A percentile compares a stretch with the other conserved stretches of the same genome.
These are phyloP conservation scores for Mesembryanthemum crystallinum DNA, from an alignment of 148 eudicot genomes.

Conservation along the genomic window DNA sequence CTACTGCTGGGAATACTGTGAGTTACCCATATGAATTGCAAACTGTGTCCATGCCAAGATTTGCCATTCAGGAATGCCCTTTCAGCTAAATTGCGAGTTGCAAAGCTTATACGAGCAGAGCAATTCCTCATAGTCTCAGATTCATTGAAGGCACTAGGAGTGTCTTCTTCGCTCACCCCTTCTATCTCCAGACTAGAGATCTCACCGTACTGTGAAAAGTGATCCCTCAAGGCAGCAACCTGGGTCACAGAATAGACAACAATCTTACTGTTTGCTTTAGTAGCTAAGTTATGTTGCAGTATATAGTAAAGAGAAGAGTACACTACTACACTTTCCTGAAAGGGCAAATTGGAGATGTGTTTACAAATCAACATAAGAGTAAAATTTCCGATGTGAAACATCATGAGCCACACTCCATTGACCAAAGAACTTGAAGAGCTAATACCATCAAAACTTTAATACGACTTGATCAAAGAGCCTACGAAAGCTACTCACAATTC, in stretches of 20 bases:
- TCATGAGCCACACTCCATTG: neutral
- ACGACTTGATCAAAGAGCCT: neutral
- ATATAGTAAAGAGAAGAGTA: neutral
- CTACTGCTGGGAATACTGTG: conserved; percentile 36
- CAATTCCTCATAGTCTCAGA: conserved; percentile 36
- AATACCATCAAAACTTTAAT: neutral
- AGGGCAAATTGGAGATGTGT: neutral
- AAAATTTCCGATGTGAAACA: neutral
- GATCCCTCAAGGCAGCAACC: conserved; percentile 69
- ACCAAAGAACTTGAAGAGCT: neutral
- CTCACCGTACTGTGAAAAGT: conserved; percentile 59
- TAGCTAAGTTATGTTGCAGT: neutral
- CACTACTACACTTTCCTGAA: neutral
- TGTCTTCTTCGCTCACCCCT: conserved; percentile 35
- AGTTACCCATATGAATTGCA: conserved; percentile 63
- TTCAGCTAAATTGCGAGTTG: conserved; percentile 71
- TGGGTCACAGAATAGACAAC: conserved; percentile 25
- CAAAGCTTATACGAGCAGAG: conserved; percentile 59
- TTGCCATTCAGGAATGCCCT: conserved; percentile 69
- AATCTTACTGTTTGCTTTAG: neutral
- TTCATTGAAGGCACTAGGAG: conserved; percentile 15
- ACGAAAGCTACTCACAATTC: neutral
- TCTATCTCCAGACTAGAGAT: conserved; percentile 59
- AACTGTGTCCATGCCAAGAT: conserved; percentile 59
- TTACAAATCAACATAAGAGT: neutral